Base-by-base conservation (phyloP, 805 yeast species). In the Pichia membranifaciens region DNA sequence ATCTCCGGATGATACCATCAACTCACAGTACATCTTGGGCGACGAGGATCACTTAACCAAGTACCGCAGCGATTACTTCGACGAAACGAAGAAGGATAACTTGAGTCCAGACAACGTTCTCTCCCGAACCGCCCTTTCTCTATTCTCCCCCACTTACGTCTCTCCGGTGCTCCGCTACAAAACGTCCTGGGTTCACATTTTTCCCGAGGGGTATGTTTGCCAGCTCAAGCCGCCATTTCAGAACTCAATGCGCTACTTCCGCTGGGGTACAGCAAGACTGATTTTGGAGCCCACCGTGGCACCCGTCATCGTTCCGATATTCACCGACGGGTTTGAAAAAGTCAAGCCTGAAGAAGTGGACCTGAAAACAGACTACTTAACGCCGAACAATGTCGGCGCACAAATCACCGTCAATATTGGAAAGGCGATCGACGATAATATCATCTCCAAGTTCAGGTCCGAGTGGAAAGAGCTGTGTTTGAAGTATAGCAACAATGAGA, bases 171-270 rank as follows among this genome's bases (percentile, higher is more conserved):
- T 78, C 23, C 69, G 90, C 47, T 65, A 73, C 15, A 78, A 76
- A 49, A 83, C 93, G 0, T 79, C 87, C 0, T 91, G 98, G 98
- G 78, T 93, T 49, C 98, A 91, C 62, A 79, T 89, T 4, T 91
- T 87, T 65, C 99, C 99, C 0, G 99, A 91, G 64, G 96, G 95
- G 0, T 87, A 83, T 62, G 98, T 91, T 4, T 76, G 91, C 45
- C 99, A 93, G 63, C 63, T 87, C 42, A 75, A 81, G 51, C 81
- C 83, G 32, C 96, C 96, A 0, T 81, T 79, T 60, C 72, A 76
- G 43, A 85, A 87, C 54, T 88, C 97, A 3, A 87, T 93, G 93
- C 72, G 96, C 52, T 91, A 87, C 65, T 91, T 93, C 72, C 84
- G 87, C 60, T 91, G 98, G 98, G 99, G 99, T 0, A 81, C 89